phyloP scores from a whole-genome alignment of 2,329 filamentous ascomycete species.

The Fusarium euwallaceae region DNA sequence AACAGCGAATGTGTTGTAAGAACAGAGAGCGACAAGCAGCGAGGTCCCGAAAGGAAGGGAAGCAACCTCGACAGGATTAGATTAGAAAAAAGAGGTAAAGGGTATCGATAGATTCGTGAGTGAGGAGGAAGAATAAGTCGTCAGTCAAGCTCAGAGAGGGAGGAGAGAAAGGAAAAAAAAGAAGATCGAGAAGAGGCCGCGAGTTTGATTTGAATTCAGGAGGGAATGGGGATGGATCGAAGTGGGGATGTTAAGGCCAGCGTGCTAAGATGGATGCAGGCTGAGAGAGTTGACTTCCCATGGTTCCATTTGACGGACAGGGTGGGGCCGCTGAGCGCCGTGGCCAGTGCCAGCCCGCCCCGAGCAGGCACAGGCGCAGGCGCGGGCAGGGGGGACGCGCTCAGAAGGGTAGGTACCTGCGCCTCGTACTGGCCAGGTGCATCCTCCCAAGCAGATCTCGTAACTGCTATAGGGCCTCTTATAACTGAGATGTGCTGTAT shows the following conservation, averaged over 20 bases:
- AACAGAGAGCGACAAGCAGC: slow-evolving; percentile 39
- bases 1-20: slow-evolving; percentile 37
- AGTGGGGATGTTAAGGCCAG: slow-evolving; percentile 47
- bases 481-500: slow-evolving; percentile 12
- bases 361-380: background rate
- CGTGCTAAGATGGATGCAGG: slow-evolving; percentile 46
- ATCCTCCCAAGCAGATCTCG: slow-evolving; percentile 18
- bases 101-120: slow-evolving; percentile 37
- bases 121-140: slow-evolving; percentile 28
- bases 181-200: slow-evolving; percentile 19
- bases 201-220: slow-evolving; percentile 43
- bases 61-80: slow-evolving; percentile 44
- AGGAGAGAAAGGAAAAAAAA: slow-evolving; percentile 20
- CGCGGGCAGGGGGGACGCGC: background rate
- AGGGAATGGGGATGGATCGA: slow-evolving; percentile 31
- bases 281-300: slow-evolving; percentile 20
- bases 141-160: slow-evolving; percentile 32
- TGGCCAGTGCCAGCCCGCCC: background rate
- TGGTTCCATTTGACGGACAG: slow-evolving; percentile 21
- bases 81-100: slow-evolving; percentile 38
- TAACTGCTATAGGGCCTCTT: slow-evolving; percentile 28
- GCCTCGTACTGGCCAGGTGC: background rate
- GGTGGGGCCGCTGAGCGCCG: slow-evolving; percentile 3
- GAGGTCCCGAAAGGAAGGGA: slow-evolving; percentile 42
- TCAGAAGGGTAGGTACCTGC: slow-evolving; percentile 15